Percentiles rank a stretch among this genome's conserved stretches.
Conservation (phyloP, 352 stramenopile species). For the Globisporangium paddicum region DNA sequence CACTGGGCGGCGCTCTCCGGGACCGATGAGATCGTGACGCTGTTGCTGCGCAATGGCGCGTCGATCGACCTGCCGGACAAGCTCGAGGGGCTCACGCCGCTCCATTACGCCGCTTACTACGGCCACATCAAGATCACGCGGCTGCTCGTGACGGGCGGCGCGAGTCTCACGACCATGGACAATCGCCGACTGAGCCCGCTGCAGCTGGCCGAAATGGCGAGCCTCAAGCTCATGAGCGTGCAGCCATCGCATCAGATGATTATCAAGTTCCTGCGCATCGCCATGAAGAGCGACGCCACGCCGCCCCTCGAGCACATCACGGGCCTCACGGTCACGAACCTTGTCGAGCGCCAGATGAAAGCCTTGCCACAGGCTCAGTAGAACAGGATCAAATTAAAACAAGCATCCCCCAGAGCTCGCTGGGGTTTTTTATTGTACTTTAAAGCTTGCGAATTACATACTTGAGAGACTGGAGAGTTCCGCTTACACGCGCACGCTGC, state of each 20-base stretch:
- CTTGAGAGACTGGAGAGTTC: background rate
- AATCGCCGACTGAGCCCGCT: conserved; percentile 62
- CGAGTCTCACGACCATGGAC: conserved; percentile 44
- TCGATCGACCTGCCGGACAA: conserved; percentile 56
- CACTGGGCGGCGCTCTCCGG: conserved; percentile 62
- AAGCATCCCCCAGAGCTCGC: background rate
- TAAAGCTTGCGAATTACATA: conserved; percentile 6
- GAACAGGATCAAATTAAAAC: background rate
- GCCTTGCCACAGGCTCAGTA: conserved; percentile 29
- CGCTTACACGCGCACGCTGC: conserved; percentile 35
- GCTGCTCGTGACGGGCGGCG: conserved; percentile 49
- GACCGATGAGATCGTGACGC: conserved; percentile 46
- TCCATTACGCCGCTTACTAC: conserved; percentile 77
- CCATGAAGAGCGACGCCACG: conserved; percentile 71
- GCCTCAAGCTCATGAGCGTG: conserved; percentile 65
- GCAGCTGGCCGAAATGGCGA: conserved; percentile 72
- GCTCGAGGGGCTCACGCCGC: conserved; percentile 51
- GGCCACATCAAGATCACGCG: conserved; percentile 69
- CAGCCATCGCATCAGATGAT: conserved; percentile 85
- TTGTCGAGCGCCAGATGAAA: conserved; percentile 61
- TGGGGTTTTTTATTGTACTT: conserved; percentile 8
- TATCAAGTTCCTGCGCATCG: conserved; percentile 72
- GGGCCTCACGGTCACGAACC: conserved; percentile 57
- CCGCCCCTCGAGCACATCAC: conserved; percentile 74
- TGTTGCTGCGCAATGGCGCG: conserved; percentile 62